phyloP scores from a whole-genome alignment of 1,284 basidiomycete species.

The Heterobasidion parviporum region DNA sequence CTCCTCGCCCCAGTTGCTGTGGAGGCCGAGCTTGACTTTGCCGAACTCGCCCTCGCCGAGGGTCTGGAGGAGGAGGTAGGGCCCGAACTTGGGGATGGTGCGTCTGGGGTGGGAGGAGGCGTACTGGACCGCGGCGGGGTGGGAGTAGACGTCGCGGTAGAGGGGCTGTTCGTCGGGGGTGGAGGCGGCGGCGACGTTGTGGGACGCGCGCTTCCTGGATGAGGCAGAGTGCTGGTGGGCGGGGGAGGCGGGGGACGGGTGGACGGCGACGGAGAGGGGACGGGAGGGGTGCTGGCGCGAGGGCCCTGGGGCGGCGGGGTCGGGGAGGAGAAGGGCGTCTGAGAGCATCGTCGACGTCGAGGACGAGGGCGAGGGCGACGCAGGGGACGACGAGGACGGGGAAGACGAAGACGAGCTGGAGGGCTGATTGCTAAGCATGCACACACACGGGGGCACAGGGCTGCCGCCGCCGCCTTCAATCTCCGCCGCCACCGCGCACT shows the following conservation, averaged over 20 bases:
- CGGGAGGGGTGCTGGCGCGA: conserved; percentile 31
- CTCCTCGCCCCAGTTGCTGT: conserved; percentile 93
- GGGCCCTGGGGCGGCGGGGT: conserved; percentile 32
- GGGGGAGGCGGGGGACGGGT: conserved; percentile 29
- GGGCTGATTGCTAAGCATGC: not conserved
- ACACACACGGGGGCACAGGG: too few relatives aligned
- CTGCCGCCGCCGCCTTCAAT: too few relatives aligned
- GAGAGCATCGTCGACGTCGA: conserved; percentile 3
- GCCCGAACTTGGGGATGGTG: conserved; percentile 88
- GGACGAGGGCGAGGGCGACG: not conserved
- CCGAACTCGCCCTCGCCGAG: conserved; percentile 99
- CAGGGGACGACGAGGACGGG: not conserved
- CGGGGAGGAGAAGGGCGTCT: conserved; percentile 37
- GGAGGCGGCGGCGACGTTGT: conserved; percentile 37
- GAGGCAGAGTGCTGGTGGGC: conserved; percentile 29
- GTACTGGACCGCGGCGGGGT: conserved; percentile 84
- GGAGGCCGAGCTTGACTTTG: conserved; percentile 97
- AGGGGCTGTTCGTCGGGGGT: conserved; percentile 37
- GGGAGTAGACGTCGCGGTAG: conserved; percentile 69
- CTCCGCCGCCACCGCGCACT: too few relatives aligned
- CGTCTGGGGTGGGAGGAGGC: conserved; percentile 77
- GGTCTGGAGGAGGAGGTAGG: conserved; percentile 91
- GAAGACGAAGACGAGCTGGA: not conserved
- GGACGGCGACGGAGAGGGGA: conserved; percentile 35
- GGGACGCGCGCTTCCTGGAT: conserved; percentile 42